Evolutionary conservation across 768 basidiomycete species (phyloP).

Genomic region (Kwoniella sp.): DNA sequence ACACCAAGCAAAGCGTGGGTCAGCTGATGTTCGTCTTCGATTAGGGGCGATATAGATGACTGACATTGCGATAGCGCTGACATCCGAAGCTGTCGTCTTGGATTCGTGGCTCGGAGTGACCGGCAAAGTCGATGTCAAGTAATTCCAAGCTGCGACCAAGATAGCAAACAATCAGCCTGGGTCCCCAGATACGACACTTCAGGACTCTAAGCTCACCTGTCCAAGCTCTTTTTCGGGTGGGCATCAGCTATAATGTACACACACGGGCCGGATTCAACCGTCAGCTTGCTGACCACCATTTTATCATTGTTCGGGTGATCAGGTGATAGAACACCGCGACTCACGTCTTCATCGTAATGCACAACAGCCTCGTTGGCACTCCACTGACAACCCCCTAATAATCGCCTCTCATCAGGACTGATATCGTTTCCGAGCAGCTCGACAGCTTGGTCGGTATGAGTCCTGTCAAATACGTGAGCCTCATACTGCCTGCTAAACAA

Average conservation of each 20-base stretch:
- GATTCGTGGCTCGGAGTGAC: slow-evolving; percentile 10
- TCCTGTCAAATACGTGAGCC: neutral
- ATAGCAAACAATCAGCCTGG: neutral
- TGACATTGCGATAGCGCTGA: slow-evolving; percentile 14
- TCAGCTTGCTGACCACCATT: too few relatives aligned
- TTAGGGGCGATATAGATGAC: neutral
- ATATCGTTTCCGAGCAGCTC: slow-evolving; percentile 5
- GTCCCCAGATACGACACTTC: neutral
- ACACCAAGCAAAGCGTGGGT: neutral
- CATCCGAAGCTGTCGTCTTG: slow-evolving; percentile 12
- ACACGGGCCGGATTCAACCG: too few relatives aligned
- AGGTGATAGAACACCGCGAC: too few relatives aligned
- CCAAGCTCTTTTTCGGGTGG: slow-evolving; percentile 10
- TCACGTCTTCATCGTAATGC: slow-evolving; percentile 19
- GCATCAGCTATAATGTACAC: slow-evolving; percentile 3
- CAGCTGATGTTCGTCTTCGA: neutral
- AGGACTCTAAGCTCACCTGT: slow-evolving; percentile 8
- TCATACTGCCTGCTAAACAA: too few relatives aligned
- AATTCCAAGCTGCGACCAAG: slow-evolving; percentile 11
- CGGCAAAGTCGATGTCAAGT: slow-evolving; percentile 11
- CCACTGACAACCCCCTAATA: slow-evolving; percentile 15
- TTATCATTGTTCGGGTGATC: too few relatives aligned
- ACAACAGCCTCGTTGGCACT: slow-evolving; percentile 16
- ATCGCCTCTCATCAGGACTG: slow-evolving; percentile 4
- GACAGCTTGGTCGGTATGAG: slow-evolving; percentile 19